phyloP scores from a whole-genome alignment of 495 filamentous ascomycete genomes.

The Niebla homalea region DNA sequence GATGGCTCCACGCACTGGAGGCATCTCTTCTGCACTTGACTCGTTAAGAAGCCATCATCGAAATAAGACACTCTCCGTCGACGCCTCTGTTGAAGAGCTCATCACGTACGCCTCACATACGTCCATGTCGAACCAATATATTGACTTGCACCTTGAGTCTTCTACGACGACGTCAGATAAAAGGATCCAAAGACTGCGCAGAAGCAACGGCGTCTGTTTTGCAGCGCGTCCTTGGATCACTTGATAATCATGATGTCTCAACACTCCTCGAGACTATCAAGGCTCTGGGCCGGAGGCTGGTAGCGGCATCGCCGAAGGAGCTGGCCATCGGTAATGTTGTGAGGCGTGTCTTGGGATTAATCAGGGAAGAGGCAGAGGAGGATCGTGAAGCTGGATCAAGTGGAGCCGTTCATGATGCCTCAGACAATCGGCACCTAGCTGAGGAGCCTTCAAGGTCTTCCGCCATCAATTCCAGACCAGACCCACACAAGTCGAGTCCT shows the following conservation, averaged over 20 bases:
- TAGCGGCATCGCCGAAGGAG: constrained; percentile 72
- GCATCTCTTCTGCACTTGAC: no score
- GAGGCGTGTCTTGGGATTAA: constrained; percentile 73
- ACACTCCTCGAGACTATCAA: constrained; percentile 68
- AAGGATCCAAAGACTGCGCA: constrained; percentile 74
- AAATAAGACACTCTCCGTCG: no score
- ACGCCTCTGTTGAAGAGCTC: no score
- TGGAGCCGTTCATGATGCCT: constrained; percentile 34
- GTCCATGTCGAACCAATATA: no score
- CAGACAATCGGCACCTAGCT: constrained; percentile 37
- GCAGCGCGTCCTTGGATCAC: constrained; percentile 63
- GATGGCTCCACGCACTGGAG: no score
- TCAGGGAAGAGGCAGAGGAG: constrained; percentile 80
- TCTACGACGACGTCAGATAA: constrained; percentile 80
- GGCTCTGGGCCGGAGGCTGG: constrained; percentile 57
- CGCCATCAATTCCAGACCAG: constrained; percentile 25
- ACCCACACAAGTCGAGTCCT: not conserved
- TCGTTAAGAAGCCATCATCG: no score
- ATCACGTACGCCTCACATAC: no score
- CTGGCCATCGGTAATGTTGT: constrained; percentile 90
- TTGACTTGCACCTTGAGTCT: constrained; percentile 37
- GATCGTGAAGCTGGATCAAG: constrained; percentile 51
- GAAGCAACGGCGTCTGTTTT: constrained; percentile 81
- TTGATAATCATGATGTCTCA: constrained; percentile 46
- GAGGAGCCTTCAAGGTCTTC: constrained; percentile 21